Percentiles rank a stretch among this genome's conserved stretches.
phyloP scores from a whole-genome alignment of 129 eudicot species.

The Escallonia rubra region DNA sequence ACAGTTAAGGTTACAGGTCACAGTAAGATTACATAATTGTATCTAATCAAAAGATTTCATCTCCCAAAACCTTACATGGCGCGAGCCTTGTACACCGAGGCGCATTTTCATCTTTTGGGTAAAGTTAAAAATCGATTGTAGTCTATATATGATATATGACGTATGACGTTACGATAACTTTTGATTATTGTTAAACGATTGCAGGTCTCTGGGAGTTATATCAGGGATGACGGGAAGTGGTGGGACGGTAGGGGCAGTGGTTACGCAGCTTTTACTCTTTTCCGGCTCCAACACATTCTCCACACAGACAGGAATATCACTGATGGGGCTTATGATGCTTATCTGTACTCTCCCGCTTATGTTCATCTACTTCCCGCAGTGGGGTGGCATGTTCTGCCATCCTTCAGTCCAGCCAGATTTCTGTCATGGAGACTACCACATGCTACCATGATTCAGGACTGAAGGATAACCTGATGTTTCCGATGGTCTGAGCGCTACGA shows the following conservation, averaged over 20 bases:
- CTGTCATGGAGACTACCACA: conserved; percentile 11
- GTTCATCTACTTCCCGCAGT: conserved; percentile 52
- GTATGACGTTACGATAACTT: too few species aligned
- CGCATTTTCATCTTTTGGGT: too few species aligned
- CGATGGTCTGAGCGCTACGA: too few species aligned
- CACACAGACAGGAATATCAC: conserved; percentile 53
- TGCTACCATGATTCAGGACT: conserved; percentile 24
- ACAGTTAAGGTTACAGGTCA: too few species aligned
- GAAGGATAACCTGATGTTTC: too few species aligned
- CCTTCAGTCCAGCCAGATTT: conserved; percentile 23
- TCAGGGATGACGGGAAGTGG: conserved; percentile 85
- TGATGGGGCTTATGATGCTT: conserved; percentile 68
- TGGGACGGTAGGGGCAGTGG: conserved; percentile 71
- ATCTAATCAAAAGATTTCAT: too few species aligned
- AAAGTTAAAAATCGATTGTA: too few species aligned
- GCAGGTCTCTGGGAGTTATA: conserved; percentile 69
- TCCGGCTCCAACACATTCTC: conserved; percentile 45
- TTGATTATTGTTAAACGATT: neutral
- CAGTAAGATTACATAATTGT: too few species aligned
- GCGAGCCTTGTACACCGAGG: too few species aligned
- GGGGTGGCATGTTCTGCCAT: conserved; percentile 72
- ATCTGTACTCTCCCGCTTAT: conserved; percentile 36
- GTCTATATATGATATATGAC: too few species aligned
- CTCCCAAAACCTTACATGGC: too few species aligned
- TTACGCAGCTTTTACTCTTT: conserved; percentile 58